A percentile compares a stretch with the other conserved stretches of the same genome.
Conservation (phyloP, 176 grass and related monocot species). For the Musa beccarii region DNA sequence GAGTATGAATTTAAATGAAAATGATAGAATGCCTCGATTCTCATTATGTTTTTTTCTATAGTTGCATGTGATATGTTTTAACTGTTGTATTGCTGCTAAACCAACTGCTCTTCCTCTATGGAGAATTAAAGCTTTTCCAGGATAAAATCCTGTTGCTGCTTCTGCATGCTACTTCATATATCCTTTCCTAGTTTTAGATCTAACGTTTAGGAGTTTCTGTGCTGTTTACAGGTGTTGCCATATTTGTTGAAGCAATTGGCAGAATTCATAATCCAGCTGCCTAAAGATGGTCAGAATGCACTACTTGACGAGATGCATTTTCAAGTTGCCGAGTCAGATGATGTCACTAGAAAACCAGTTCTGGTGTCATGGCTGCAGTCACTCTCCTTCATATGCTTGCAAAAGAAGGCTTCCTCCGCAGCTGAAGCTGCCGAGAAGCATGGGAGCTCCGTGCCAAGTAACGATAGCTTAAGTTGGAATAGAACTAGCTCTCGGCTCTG, state of each 20-base stretch:
- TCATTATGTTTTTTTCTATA: no score
- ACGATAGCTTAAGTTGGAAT: background rate
- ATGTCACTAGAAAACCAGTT: constrained; percentile 79
- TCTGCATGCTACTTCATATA: background rate
- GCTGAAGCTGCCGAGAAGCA: background rate
- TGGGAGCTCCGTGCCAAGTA: background rate
- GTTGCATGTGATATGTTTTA: no score
- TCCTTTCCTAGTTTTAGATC: background rate
- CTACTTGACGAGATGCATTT: constrained; percentile 73
- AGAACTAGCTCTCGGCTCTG: background rate
- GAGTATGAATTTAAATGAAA: no score
- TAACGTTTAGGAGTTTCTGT: background rate
- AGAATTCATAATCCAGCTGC: constrained; percentile 46
- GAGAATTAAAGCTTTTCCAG: background rate
- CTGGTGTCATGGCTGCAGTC: constrained; percentile 87
- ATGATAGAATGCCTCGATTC: no score
- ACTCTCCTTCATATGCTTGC: constrained; percentile 70
- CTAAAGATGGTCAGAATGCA: constrained; percentile 72
- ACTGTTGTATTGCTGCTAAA: no score
- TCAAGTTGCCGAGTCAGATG: constrained; percentile 68
- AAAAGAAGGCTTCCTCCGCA: background rate
- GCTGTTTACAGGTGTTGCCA: constrained; percentile 48
- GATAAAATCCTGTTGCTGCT: background rate
- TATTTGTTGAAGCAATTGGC: constrained; percentile 78
- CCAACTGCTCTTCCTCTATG: no score